Conservation (phyloP, 257 asterid genomes). For the Ajuga chamaepitys region DNA sequence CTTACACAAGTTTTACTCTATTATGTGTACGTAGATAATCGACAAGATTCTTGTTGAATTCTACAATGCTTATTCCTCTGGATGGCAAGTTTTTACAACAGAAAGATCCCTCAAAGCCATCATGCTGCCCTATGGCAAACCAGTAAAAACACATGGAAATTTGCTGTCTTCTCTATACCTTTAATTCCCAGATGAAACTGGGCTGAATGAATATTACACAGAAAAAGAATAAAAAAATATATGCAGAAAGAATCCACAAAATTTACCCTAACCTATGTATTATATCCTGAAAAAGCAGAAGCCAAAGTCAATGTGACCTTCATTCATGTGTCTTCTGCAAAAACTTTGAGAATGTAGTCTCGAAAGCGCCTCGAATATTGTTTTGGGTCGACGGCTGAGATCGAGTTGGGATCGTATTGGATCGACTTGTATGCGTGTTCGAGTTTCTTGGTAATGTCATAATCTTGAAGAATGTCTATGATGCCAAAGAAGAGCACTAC, state of each 20-base stretch:
- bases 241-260: conserved; percentile 21
- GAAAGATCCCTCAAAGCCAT: not conserved
- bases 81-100: not conserved
- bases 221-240: conserved; percentile 9
- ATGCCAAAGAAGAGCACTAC: conserved; percentile 80
- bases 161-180: conserved; percentile 7
- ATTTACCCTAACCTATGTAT: conserved; percentile 5
- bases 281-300: not conserved
- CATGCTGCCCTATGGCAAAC: not conserved
- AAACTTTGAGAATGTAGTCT: conserved; percentile 75
- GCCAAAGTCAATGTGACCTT: not conserved
- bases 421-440: conserved; percentile 95
- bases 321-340: conserved; percentile 76
- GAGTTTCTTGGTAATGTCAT: conserved; percentile 86
- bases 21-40: not conserved
- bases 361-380: conserved; percentile 86
- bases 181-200: conserved; percentile 15
- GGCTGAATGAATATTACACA: conserved; percentile 18
- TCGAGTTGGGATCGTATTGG: conserved; percentile 84
- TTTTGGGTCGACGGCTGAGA: conserved; percentile 92
- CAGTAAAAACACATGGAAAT: not conserved
- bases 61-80: conserved; percentile 1
- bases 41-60: not conserved
- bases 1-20: no score
- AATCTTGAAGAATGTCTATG: conserved; percentile 95